Evolutionary conservation across 1,284 basidiomycete genomes (phyloP), one percentile per base, ranked within the genome.

Genomic region (Fomitiporia mediterranea): DNA sequence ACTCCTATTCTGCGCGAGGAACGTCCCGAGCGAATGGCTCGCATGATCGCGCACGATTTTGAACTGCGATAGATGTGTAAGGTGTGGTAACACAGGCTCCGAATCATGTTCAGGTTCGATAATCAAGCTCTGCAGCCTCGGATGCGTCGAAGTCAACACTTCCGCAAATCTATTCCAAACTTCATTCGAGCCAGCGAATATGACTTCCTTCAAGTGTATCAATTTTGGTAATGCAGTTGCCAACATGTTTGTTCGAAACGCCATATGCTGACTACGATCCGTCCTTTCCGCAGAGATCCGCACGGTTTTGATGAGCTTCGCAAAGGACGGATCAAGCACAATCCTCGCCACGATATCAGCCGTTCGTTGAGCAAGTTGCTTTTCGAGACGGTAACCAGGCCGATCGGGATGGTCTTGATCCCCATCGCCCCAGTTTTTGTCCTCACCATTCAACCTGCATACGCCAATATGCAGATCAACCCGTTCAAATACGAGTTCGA

Each of bases 291-390:
- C 81, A 62, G 78, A 84, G 23, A 88, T 76, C 8, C 79, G 74
- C 59, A 88, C 61, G 17, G 78, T 82, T 62, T 72, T 73, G 46
- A 88, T 77, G 34, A 79, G 75, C 55, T 72, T 70, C 0, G 85
- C 82, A 62, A 87, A 87, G 8, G 71, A 66, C 0, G 74, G 63
- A 64, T 87, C 83, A 8, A 78, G 74, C 55, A 86, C 81, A 59
- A 88, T 79, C 25, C 82, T 73, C 0, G 82, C 83, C 38, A 88
- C 72, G 55, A 88, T 84, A 62, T 86, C 86, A 2, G 85, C 84
- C 59, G 78, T 86, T n/a, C 83, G 76, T 60, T 81, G 81, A 0
- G 81, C 78, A 63, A 84, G 78, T 62, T 77, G 73, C 28, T 70
- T 70, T 59, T 81, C 74, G 2, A 72, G 64, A n/a, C 38, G 27